Base-by-base conservation (phyloP, 345 rosid genomes). In the Draba incana region DNA sequence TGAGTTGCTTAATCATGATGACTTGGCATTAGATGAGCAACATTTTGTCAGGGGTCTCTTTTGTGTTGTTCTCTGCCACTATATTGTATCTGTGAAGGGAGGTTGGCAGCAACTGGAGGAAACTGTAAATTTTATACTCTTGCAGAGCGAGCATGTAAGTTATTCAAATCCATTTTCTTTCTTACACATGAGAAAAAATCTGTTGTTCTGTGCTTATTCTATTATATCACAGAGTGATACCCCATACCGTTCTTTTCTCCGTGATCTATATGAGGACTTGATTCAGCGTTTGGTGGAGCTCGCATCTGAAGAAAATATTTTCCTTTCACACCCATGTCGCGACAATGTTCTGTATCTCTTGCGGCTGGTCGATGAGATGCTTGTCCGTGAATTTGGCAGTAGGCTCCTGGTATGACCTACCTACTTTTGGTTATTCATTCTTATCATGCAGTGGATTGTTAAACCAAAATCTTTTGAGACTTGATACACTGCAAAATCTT, bases 61-160 rank as follows among this genome's bases (percentile, higher is more conserved):
- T 65, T 88, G 86, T 72, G 78, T 84, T 72, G 92, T 90, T 75
- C 97, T 92, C 72, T 82, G 93, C 77, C 91, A 92, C 82, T 84
- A 83, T 77, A 78, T 90, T 47, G 78, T 76, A 70, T 86, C 84
- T 27, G 83, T 92, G 57, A 92, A 90, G 85, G 97, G 98, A 66
- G 98, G 98, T 71, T 93, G 98, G 98, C 98, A 88, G 72, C 92
- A 81, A 54, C 75, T 93, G 66, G 98, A 93, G 75, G 98, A 88
- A 77, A 88, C 97, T 24, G 82, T 82, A 74, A 90, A 88, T 86
- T 90, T 90, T 79, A 76, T 93, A 37, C 84, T 85, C 33, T 60
- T 83, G 81, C 84, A 84, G 61, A 77, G 68, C 65, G 86, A 85
- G 78, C 83, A 80, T 75, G 98, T 93, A 88, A 65, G 84, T 75